phyloP scores from a whole-genome alignment of 2,329 filamentous ascomycete species.

The Neofusicoccum kwambonambiense region DNA sequence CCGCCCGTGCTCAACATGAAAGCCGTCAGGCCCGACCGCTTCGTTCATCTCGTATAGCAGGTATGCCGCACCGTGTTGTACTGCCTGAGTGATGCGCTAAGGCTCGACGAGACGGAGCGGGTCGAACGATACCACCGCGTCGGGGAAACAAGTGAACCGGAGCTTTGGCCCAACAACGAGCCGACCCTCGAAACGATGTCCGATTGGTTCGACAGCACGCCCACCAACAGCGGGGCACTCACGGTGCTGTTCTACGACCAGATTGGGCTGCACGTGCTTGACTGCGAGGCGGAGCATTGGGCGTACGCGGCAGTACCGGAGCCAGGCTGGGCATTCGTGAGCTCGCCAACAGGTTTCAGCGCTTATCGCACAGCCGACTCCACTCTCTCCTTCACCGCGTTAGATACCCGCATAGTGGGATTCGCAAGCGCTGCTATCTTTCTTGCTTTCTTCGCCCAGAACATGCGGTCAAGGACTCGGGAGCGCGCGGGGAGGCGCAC shows the following conservation, averaged over 20 bases:
- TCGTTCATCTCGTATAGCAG: background rate
- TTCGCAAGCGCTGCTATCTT: background rate
- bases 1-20: background rate
- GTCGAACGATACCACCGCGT: background rate
- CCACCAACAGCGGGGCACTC: background rate
- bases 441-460: background rate
- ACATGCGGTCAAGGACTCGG: background rate
- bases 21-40: background rate
- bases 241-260: constrained; percentile 1
- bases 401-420: background rate
- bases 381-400: background rate
- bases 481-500: too few relatives aligned
- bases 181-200: background rate
- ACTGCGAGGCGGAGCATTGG: background rate
- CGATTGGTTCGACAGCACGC: background rate
- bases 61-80: background rate
- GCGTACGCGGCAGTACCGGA: background rate
- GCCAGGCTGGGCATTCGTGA: background rate
- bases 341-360: background rate
- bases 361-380: background rate
- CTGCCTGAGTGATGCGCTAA: background rate
- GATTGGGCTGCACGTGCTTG: background rate
- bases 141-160: background rate
- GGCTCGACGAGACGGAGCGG: background rate
- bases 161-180: constrained; percentile 4